phyloP scores from a whole-genome alignment of 352 stramenopile genomes.

The Globisporangium carolinianum region DNA sequence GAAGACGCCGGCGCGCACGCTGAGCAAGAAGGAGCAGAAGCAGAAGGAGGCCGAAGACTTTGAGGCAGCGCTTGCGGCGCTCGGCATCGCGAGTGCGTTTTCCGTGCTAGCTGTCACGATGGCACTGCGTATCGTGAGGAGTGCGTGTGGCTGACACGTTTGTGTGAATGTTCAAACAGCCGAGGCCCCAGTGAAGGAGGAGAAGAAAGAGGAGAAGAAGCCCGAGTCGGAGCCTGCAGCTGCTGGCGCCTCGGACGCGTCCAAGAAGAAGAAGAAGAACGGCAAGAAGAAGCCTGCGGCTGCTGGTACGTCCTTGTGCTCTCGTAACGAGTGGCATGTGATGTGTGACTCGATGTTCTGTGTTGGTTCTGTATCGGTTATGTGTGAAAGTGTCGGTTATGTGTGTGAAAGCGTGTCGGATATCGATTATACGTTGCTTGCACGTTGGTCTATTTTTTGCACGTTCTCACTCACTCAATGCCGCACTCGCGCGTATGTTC shows the following conservation, averaged over 20 bases:
- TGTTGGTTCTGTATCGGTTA: neutral
- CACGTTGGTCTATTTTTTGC: no score
- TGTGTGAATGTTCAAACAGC: conserved; percentile 3
- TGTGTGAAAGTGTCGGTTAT: no score
- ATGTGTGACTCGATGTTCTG: neutral
- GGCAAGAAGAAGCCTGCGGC: conserved; percentile 42
- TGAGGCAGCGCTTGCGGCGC: conserved; percentile 51
- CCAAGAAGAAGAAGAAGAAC: conserved; percentile 60
- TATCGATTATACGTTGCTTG: no score
- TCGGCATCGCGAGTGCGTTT: conserved; percentile 45
- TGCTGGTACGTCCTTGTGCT: conserved; percentile 7
- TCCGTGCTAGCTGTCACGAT: neutral
- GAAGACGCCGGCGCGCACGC: conserved; percentile 29
- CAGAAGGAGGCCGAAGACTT: conserved; percentile 71
- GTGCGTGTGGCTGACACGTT: neutral
- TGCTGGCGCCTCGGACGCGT: conserved; percentile 19
- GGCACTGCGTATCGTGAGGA: no score
- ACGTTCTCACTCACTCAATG: no score
- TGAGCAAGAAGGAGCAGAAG: conserved; percentile 84
- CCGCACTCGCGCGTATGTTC: no score
- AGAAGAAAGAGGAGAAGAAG: conserved; percentile 33
- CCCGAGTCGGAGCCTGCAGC: conserved; percentile 25
- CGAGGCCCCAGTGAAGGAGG: conserved; percentile 19
- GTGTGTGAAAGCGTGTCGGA: neutral
- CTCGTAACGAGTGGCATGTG: neutral